Base-by-base conservation (phyloP, 768 basidiomycete species). In the Candolleomyces aberdarensis region DNA sequence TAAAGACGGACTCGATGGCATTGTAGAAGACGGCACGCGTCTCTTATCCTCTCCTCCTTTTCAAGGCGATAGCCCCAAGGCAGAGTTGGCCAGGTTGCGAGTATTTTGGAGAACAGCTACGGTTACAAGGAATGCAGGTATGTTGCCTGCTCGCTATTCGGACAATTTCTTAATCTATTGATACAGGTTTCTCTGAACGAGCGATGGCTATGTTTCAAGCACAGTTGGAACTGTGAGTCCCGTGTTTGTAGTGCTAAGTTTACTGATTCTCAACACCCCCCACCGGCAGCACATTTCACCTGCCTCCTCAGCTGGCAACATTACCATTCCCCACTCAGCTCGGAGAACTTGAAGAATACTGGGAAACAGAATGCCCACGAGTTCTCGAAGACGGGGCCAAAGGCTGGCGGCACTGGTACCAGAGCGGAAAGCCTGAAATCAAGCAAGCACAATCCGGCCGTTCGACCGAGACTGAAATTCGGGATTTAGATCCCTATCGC, bases 281-380 rank as follows among this genome's bases (percentile, higher is more conserved):
- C 44, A 63, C 55, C 58, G 60, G 58, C 31, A 93, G 92, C 51
- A 78, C 80, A 5, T 92, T 88, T 63, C 75, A 82, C 61, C 58
- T 77, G 22, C 90, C 91, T 0, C 71, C 76, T 26, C 66, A 68
- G n/a, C 67, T 89, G 1, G 66, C 67, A 43, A 71, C 69, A 48
- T 63, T 75, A 51, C 72, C 87, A 29, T 75, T 86, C 39, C 74
- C 80, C 20, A 67, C 64, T 4, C 82, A 81, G 56, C 73, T 93
- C 3, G 78, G 83, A 58, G 75, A 79, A 15, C 77, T 94, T 4
- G 91, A 92, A 73, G 84, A 85, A 56, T 94, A 90, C 69, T 94
- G 92, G 92, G 92, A 94, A 55, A 84, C 88, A 4, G 92, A 93
- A 71, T 75, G 74, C 10, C 85, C 86, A n/a, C 86, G 92, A n/a